phyloP scores from a whole-genome alignment of 768 basidiomycete species.

The Tylopilus cervinicoccineus region DNA sequence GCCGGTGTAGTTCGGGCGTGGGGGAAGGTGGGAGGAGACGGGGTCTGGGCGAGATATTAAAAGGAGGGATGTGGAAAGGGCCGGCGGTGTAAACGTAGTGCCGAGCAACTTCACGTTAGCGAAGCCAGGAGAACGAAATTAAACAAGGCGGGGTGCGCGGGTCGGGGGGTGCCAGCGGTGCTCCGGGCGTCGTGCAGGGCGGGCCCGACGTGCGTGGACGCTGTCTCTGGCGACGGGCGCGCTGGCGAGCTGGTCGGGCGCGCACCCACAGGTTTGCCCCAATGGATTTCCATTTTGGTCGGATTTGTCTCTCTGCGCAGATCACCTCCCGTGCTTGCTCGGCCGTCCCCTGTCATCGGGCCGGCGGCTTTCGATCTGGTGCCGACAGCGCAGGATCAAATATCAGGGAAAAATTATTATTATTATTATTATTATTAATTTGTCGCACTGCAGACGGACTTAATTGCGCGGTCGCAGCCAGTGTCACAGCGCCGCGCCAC shows the following conservation, averaged over 20 bases:
- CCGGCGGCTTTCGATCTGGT: conserved; percentile 33
- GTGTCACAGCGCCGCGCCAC: neutral
- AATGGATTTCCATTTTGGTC: conserved; percentile 14
- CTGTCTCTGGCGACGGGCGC: conserved; percentile 13
- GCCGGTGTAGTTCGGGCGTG: conserved; percentile 1
- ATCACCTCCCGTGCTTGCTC: conserved; percentile 18
- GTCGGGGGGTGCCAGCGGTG: neutral
- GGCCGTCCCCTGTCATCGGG: conserved; percentile 28
- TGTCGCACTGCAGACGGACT: neutral
- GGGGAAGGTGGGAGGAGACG: conserved; percentile 1
- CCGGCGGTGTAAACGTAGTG: conserved; percentile 25
- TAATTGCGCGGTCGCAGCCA: neutral
- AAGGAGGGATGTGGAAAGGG: conserved; percentile 24
- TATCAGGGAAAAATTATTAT: conserved; percentile 13
- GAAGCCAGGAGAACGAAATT: conserved; percentile 16
- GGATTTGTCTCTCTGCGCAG: conserved; percentile 22
- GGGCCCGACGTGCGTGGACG: neutral
- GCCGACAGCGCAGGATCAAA: conserved; percentile 23
- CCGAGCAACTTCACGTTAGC: conserved; percentile 24
- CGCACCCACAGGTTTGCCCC: neutral
- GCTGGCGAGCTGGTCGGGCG: neutral
- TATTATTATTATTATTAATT: too few species aligned
- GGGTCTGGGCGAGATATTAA: conserved; percentile 17
- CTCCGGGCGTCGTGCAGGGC: neutral
- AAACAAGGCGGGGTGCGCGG: conserved; percentile 8